Evolutionary conservation across 768 basidiomycete species (phyloP), one percentile per base, ranked within the genome.

Genomic region (Hericium erinaceus): DNA sequence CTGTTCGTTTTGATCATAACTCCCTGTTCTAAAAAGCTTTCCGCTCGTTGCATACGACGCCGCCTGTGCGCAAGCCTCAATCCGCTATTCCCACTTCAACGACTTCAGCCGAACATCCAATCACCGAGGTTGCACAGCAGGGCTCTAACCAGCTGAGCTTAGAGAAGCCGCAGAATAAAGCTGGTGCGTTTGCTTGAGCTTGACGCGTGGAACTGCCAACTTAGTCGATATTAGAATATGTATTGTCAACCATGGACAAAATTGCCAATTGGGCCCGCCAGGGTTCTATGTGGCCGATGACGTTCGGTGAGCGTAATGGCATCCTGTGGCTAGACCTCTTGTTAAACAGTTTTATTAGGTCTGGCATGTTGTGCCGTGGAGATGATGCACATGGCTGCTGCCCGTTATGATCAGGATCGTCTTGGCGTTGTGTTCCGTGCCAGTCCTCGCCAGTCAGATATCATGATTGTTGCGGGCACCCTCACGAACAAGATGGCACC

Each of bases 401-500:
- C 97, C 16, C 85, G 97, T 58, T 99, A 98, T 71, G 97, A 99
- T 72, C 97, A 98, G 71, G 97, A 99, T 71, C 83, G 97, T 60
- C 77, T 99, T 37, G 97, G 97, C 62, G 86, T 98, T 57, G 90
- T 99, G 44, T 99, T 99, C 78, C 92, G 97, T 76, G 97, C 95
- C n/a, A 92, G 88, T 76, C 97, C 97, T 48, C 87, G 97, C 60
- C 92, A 98, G 75, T 92, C 89, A 60, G 93, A 97, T 68, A 89
- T 97, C 68, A 98, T 98, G 95, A 99, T 99, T 68, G 97, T 99
- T 48, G 95, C 95, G 51, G 97, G 97, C 38, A 99, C 97, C 0
- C 75, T 99, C 66, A 99, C 97, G 60, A 99, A 99, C 78, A 98
- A 99, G 77, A 99, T 99, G 97, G 97, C 95, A 4, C 97, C 97